phyloP scores from a whole-genome alignment of 208 protist genomes.

The Balamuthia mandrillaris region DNA sequence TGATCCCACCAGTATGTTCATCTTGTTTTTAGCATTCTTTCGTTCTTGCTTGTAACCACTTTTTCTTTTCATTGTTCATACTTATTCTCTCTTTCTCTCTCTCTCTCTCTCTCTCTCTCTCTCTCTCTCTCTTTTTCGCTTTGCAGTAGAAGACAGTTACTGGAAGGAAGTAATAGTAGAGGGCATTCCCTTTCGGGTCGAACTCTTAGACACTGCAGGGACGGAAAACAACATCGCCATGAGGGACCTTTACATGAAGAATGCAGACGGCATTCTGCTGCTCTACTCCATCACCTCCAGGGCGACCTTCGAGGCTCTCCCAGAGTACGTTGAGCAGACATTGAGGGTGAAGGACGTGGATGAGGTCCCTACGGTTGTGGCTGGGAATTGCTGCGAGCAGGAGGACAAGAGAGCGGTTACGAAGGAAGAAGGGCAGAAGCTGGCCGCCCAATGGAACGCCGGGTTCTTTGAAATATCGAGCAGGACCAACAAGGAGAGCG shows the following conservation, averaged over 20 bases:
- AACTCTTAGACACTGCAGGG: background rate
- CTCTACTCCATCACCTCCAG: conserved; percentile 48
- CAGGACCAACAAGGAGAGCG: too few species aligned
- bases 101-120: too few species aligned
- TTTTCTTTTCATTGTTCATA: too few species aligned
- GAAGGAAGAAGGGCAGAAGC: background rate
- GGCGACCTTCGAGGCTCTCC: conserved; percentile 44
- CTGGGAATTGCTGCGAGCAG: conserved; percentile 44
- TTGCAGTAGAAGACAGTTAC: conserved; percentile 52
- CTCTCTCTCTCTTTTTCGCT: too few species aligned
- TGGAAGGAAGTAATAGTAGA: conserved; percentile 39
- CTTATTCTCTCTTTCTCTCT: too few species aligned
- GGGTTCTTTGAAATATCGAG: background rate
- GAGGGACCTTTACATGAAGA: background rate
- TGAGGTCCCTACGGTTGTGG: conserved; percentile 33
- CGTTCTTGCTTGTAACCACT: too few species aligned
- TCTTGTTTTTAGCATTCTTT: too few species aligned
- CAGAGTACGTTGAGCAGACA: conserved; percentile 12
- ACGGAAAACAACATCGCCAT: background rate
- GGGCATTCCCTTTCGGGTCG: background rate
- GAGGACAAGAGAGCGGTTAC: background rate
- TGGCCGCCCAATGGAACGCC: background rate
- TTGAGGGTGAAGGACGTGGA: conserved; percentile 48
- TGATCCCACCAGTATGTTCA: too few species aligned
- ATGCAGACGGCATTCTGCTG: background rate